These are phyloP conservation scores for Aphanomyces cochlioides DNA, from an alignment of 352 stramenopile genomes.

Conservation along the genomic window DNA sequence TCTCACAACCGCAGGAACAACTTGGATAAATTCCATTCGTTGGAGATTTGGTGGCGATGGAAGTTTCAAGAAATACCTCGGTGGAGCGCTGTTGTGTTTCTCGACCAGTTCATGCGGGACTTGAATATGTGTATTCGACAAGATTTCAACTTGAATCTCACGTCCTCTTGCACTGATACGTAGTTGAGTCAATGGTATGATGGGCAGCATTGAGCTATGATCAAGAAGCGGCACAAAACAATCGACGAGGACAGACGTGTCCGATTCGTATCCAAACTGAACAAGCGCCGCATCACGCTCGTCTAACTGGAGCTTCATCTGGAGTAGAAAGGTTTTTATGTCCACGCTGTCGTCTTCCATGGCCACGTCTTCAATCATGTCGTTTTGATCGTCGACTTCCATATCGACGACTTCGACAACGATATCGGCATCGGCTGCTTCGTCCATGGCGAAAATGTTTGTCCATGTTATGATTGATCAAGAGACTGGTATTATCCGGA, in stretches of 20 bases:
- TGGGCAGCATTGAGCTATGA: constrained; percentile 16
- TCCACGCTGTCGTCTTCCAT: not conserved
- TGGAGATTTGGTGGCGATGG: too few relatives aligned
- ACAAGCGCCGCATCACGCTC: not conserved
- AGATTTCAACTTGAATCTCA: constrained; percentile 1
- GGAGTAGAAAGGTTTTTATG: constrained; percentile 16
- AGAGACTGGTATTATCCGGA: not conserved
- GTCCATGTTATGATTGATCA: too few relatives aligned
- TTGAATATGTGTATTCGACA: constrained; percentile 16
- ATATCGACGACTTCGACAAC: constrained; percentile 26
- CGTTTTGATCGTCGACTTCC: not conserved
- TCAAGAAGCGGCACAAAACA: constrained; percentile 25
- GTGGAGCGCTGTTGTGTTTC: not conserved
- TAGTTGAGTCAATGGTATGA: constrained; percentile 4
- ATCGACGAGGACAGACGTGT: constrained; percentile 16
- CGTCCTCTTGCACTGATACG: not conserved
- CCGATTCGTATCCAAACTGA: constrained; percentile 12
- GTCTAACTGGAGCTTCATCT: constrained; percentile 23
- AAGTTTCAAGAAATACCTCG: too few relatives aligned
- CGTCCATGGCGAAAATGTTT: not conserved
- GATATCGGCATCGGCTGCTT: not conserved
- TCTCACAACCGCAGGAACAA: constrained; percentile 12
- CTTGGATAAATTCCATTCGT: constrained; percentile 13
- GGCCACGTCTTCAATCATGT: constrained; percentile 8
- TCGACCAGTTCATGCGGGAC: constrained; percentile 6